Evolutionary conservation across 768 basidiomycete species (phyloP).

Genomic region (Auricularia heimuer): DNA sequence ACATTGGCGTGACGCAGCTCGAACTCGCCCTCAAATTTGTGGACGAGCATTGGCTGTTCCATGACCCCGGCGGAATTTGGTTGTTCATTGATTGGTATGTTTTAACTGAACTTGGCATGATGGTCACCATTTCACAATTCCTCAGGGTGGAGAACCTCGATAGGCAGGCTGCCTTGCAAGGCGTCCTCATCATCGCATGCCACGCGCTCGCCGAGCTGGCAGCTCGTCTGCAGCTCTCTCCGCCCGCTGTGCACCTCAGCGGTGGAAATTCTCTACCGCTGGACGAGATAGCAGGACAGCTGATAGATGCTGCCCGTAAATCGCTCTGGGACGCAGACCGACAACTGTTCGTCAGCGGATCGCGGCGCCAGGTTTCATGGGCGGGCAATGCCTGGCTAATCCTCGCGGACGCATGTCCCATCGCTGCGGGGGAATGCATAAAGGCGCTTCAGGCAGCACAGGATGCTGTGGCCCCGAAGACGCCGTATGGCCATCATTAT

Average conservation of each 20-base stretch:
- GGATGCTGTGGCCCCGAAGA: neutral
- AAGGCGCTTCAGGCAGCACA: neutral
- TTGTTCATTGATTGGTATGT: neutral
- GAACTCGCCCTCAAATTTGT: neutral
- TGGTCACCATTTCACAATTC: no score
- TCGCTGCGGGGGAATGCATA: neutral
- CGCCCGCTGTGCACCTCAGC: neutral
- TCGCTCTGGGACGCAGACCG: neutral
- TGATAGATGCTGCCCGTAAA: neutral
- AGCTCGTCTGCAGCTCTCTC: neutral
- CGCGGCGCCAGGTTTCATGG: neutral
- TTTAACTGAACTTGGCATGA: no score
- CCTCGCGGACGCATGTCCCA: neutral
- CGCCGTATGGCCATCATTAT: slow-evolving; percentile 1
- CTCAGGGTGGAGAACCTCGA: neutral
- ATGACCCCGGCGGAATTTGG: neutral
- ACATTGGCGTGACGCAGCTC: neutral
- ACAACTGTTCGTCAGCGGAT: neutral
- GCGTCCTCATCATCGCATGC: neutral
- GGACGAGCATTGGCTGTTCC: neutral
- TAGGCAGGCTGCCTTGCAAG: neutral
- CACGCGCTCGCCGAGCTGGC: neutral
- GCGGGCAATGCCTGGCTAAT: neutral
- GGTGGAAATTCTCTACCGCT: neutral
- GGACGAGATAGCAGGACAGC: neutral